phyloP scores from a whole-genome alignment of 179 eudicot genomes.

The Amaranthus tricolor region DNA sequence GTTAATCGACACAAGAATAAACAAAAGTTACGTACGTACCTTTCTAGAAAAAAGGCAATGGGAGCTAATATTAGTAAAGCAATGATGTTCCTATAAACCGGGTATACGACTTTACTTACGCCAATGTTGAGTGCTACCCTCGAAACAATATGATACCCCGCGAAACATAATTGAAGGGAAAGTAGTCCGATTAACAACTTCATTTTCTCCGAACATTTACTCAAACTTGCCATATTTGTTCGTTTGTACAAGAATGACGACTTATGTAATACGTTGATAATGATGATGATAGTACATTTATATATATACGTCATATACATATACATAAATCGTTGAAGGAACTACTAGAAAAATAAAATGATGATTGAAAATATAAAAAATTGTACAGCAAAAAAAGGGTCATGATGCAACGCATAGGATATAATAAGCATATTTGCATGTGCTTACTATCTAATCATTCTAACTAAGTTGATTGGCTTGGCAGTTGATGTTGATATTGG shows the following conservation, averaged over 20 bases:
- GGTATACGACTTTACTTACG: slow-evolving; percentile 69
- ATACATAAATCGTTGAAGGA: not conserved
- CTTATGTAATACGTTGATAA: not conserved
- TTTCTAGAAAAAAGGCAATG: slow-evolving; percentile 64
- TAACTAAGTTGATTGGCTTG: not conserved
- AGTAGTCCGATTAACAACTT: slow-evolving; percentile 61
- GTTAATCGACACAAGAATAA: not conserved
- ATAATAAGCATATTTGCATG: slow-evolving; percentile 9
- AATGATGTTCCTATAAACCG: slow-evolving; percentile 65
- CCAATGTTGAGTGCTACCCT: slow-evolving; percentile 77
- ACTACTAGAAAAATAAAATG: not conserved
- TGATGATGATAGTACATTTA: not conserved
- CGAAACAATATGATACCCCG: slow-evolving; percentile 80
- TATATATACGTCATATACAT: slow-evolving; percentile 13
- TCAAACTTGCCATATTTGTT: slow-evolving; percentile 40
- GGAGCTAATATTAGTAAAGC: slow-evolving; percentile 61
- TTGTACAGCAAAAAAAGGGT: not conserved
- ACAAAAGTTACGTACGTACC: slow-evolving; percentile 26
- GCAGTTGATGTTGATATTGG: not conserved
- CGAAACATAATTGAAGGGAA: slow-evolving; percentile 62
- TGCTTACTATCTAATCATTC: slow-evolving; percentile 7
- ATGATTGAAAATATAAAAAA: not conserved
- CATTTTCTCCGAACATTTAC: slow-evolving; percentile 44
- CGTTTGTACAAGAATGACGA: not conserved
- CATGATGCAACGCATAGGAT: slow-evolving; percentile 21